These are phyloP conservation scores for Penicillium desertorum DNA, from an alignment of 495 filamentous ascomycete genomes.

Conservation along the genomic window DNA sequence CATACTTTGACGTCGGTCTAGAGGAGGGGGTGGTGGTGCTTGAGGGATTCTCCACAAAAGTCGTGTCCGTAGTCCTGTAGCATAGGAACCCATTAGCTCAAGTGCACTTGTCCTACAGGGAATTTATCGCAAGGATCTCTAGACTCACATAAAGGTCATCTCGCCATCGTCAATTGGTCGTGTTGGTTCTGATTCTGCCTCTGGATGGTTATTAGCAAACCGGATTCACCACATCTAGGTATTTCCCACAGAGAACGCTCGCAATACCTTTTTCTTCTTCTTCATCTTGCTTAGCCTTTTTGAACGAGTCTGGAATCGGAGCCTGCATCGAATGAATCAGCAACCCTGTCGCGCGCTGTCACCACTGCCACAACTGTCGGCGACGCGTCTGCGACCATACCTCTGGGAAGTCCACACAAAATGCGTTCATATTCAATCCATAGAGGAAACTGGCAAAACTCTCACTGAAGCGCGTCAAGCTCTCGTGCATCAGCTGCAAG, in stretches of 20 bases:
- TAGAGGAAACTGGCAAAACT: slow-evolving; percentile 95
- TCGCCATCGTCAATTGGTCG: slow-evolving; percentile 56
- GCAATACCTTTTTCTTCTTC: slow-evolving; percentile 40
- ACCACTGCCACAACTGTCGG: background rate
- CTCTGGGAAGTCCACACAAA: slow-evolving; percentile 97
- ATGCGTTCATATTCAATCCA: slow-evolving; percentile 97
- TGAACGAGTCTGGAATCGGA: slow-evolving; percentile 70
- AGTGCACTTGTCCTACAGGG: background rate
- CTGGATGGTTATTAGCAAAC: slow-evolving; percentile 26
- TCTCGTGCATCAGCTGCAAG: slow-evolving; percentile 95
- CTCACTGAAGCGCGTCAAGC: slow-evolving; percentile 89
- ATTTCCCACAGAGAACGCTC: background rate
- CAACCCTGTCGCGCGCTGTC: slow-evolving; percentile 1
- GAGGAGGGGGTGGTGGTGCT: slow-evolving; percentile 50
- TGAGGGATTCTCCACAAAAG: slow-evolving; percentile 86
- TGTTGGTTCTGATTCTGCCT: slow-evolving; percentile 32
- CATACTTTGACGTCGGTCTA: slow-evolving; percentile 63
- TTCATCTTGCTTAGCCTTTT: slow-evolving; percentile 60
- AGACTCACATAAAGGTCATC: slow-evolving; percentile 80
- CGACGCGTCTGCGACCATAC: slow-evolving; percentile 41
- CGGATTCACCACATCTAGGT: background rate
- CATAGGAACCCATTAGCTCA: slow-evolving; percentile 20
- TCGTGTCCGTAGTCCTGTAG: slow-evolving; percentile 85
- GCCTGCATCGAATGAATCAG: slow-evolving; percentile 43
- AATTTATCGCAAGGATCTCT: background rate